These are phyloP conservation scores for Benincasa hispida DNA, from an alignment of 306 rosid genomes.

Conservation along the genomic window DNA sequence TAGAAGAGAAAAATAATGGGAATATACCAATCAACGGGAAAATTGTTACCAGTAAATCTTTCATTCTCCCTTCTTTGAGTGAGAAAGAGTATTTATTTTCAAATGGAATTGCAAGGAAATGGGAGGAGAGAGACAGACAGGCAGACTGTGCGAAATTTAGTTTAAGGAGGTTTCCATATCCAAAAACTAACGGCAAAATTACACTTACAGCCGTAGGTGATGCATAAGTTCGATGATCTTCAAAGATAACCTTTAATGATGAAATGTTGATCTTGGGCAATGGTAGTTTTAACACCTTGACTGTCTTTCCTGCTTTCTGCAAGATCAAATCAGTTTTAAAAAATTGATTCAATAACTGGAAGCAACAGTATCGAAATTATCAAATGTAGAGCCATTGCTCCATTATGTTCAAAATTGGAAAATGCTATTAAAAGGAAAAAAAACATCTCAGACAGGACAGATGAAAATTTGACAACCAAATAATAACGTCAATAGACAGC, in stretches of 20 bases:
- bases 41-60: neutral
- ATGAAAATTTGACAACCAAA: neutral
- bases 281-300: slow-evolving; percentile 73
- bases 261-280: slow-evolving; percentile 77
- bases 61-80: neutral
- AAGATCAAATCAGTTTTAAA: slow-evolving; percentile 1
- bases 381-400: neutral
- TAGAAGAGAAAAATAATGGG: neutral
- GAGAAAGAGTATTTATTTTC: neutral
- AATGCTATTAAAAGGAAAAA: neutral
- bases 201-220: slow-evolving; percentile 76
- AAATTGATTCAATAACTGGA: neutral
- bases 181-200: neutral
- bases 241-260: slow-evolving; percentile 65
- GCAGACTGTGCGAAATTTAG: neutral
- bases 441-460: neutral
- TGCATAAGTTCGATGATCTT: slow-evolving; percentile 92
- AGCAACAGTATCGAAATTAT: neutral
- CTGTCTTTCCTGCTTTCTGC: slow-evolving; percentile 67
- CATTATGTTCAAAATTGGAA: neutral
- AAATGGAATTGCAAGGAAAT: neutral
- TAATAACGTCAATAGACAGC: neutral
- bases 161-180: neutral
- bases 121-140: neutral
- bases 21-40: neutral